These are phyloP conservation scores for Claviceps citrina DNA, from an alignment of 2,329 filamentous ascomycete genomes.

Conservation along the genomic window DNA sequence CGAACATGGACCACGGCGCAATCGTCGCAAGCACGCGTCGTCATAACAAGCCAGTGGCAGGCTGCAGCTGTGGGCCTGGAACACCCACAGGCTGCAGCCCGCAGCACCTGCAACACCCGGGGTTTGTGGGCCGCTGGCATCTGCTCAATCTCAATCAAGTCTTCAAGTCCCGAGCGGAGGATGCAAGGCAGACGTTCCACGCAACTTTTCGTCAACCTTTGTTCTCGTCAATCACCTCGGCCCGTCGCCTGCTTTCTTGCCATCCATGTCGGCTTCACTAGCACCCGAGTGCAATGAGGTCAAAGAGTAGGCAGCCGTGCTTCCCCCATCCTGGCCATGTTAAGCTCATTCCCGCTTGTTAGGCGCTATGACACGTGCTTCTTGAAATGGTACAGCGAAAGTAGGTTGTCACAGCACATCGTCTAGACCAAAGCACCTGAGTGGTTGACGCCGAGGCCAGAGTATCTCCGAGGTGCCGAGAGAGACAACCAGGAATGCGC, in stretches of 20 bases:
- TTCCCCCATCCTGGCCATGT: not conserved
- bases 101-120: too few relatives aligned
- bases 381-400: constrained; percentile 98
- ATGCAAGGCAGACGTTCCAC: too few relatives aligned
- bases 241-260: not conserved
- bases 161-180: too few relatives aligned
- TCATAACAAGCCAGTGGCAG: not conserved
- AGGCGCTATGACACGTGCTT: constrained; percentile 96
- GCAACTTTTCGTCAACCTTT: too few relatives aligned
- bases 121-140: too few relatives aligned
- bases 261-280: constrained; percentile 68
- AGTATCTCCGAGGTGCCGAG: constrained; percentile 77
- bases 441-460: constrained; percentile 27
- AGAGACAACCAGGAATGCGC: constrained; percentile 74
- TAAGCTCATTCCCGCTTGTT: not conserved
- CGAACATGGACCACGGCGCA: too few relatives aligned
- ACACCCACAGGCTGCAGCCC: too few relatives aligned
- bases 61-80: too few relatives aligned
- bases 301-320: constrained; percentile 57
- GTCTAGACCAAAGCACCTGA: not conserved
- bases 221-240: too few relatives aligned
- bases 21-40: too few relatives aligned
- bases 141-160: too few relatives aligned
- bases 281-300: constrained; percentile 89
- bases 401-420: constrained; percentile 34